Percentiles rank a stretch among this genome's conserved stretches.
Evolutionary conservation across 2,329 filamentous ascomycete genomes (phyloP).

Genomic region (Lasiodiplodia theobromae): DNA sequence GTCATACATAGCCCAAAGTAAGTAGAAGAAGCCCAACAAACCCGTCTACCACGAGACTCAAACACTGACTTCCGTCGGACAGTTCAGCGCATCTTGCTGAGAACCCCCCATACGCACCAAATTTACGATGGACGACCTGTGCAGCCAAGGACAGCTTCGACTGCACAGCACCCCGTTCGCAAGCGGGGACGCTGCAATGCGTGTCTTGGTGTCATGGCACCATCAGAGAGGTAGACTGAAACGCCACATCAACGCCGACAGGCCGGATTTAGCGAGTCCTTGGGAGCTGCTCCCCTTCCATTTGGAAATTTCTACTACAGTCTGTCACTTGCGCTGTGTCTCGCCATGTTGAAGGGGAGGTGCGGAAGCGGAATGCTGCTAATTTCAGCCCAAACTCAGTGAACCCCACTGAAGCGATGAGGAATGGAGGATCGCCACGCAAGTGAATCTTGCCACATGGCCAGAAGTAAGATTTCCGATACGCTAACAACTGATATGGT

Average conservation of each 20-base stretch:
- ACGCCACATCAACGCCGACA: not conserved
- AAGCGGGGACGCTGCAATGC: not conserved
- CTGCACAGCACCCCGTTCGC: not conserved
- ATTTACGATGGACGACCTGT: not conserved
- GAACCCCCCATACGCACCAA: not conserved
- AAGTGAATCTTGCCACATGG: slow-evolving; percentile 8
- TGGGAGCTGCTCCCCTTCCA: not conserved
- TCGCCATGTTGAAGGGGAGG: not conserved
- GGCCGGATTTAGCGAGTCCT: not conserved
- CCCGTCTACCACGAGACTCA: too few species aligned
- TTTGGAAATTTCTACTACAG: not conserved
- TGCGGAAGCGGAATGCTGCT: slow-evolving; percentile 16
- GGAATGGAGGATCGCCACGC: slow-evolving; percentile 13
- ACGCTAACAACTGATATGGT: not conserved
- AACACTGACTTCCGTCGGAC: not conserved
- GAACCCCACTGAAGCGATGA: not conserved
- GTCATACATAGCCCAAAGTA: not conserved
- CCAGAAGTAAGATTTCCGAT: not conserved
- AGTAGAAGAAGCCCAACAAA: not conserved
- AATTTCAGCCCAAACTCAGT: not conserved
- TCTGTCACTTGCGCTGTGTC: not conserved
- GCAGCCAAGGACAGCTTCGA: not conserved
- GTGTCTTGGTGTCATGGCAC: not conserved
- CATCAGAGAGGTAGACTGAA: not conserved
- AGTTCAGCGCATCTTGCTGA: not conserved